phyloP scores from a whole-genome alignment of 805 yeast species.

The Pichia ethanolica region DNA sequence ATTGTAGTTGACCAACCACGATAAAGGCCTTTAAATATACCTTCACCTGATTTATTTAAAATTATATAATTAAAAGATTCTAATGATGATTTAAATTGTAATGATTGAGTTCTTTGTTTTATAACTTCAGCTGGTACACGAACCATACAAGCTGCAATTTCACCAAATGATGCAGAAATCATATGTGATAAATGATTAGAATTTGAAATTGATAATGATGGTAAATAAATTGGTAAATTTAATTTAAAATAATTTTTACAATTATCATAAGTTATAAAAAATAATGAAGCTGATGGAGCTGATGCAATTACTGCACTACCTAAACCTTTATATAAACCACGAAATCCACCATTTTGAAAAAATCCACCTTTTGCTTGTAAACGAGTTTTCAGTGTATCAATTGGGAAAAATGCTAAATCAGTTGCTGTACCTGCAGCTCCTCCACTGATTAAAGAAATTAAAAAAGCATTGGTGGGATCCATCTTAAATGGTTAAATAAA shows the following conservation, averaged over 20 bases:
- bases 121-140: constrained; percentile 96
- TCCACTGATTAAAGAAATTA: constrained; percentile 46
- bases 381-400: constrained; percentile 90
- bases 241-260: constrained; percentile 37
- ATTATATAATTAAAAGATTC: constrained; percentile 60
- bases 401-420: constrained; percentile 90
- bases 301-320: constrained; percentile 92
- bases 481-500: background rate
- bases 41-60: constrained; percentile 66
- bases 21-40: constrained; percentile 68
- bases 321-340: constrained; percentile 83
- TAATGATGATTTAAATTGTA: constrained; percentile 48
- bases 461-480: constrained; percentile 6
- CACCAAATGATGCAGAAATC: constrained; percentile 85
- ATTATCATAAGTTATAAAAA: constrained; percentile 79
- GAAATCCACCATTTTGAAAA: constrained; percentile 86
- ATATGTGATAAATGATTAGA: constrained; percentile 57
- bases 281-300: constrained; percentile 80
- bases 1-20: constrained; percentile 93
- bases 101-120: constrained; percentile 89
- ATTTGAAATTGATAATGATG: constrained; percentile 13
- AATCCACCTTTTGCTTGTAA: constrained; percentile 95
- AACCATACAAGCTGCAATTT: constrained; percentile 85
- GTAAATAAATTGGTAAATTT: constrained; percentile 16
- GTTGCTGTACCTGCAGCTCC: constrained; percentile 96